Conservation (phyloP, 2,329 filamentous ascomycete genomes). For the Balansia obtecta region DNA sequence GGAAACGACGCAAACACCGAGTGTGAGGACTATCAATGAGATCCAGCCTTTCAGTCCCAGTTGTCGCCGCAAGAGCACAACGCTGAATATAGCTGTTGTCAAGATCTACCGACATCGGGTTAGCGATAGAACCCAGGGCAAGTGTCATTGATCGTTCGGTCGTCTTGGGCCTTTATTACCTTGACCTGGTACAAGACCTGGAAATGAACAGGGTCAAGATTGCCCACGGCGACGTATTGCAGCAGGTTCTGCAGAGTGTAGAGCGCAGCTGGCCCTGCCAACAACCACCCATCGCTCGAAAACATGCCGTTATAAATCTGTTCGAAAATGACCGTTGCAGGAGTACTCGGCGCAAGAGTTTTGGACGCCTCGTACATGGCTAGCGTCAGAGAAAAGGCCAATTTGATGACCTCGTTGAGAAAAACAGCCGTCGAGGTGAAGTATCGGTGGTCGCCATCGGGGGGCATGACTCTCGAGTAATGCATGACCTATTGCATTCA, state of each 20-base stretch:
- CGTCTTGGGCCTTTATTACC: constrained; percentile 23
- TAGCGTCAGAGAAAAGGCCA: constrained; percentile 74
- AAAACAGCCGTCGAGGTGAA: constrained; percentile 90
- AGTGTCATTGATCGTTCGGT: neutral
- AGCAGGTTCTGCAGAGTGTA: constrained; percentile 92
- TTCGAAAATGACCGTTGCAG: constrained; percentile 66
- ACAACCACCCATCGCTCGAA: constrained; percentile 84
- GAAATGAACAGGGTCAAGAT: constrained; percentile 84
- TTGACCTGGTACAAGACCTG: constrained; percentile 91
- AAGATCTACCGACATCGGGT: constrained; percentile 46
- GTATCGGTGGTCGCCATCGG: constrained; percentile 71
- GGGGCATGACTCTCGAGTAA: constrained; percentile 90
- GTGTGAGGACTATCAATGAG: constrained; percentile 63
- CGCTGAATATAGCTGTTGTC: constrained; percentile 77
- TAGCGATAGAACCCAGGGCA: neutral
- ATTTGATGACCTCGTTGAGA: constrained; percentile 83
- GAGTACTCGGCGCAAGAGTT: constrained; percentile 64
- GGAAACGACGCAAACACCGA: constrained; percentile 77
- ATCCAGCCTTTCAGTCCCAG: constrained; percentile 68
- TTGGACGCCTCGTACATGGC: constrained; percentile 78
- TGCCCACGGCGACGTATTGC: constrained; percentile 84
- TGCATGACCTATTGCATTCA: constrained; percentile 58
- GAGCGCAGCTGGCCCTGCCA: constrained; percentile 75
- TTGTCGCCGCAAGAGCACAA: constrained; percentile 59
- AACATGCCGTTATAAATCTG: constrained; percentile 75